phyloP scores from a whole-genome alignment of 352 stramenopile genomes.

The Thalassiosira sp. region DNA sequence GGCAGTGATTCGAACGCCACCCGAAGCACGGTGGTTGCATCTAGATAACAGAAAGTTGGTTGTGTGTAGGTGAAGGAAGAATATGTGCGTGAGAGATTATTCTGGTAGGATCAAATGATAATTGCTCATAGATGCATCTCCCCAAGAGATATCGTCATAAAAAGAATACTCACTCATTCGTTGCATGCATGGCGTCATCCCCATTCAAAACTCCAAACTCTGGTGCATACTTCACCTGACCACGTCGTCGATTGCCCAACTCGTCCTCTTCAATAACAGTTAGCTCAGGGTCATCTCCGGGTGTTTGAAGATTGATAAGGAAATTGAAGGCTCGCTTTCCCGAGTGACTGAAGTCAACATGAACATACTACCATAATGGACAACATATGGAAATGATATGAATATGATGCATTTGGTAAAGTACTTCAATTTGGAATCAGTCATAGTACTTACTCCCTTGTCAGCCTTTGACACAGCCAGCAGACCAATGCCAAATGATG shows the following conservation, averaged over 20 bases:
- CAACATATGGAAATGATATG: not conserved
- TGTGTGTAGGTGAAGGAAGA: constrained; percentile 2
- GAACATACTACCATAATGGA: constrained; percentile 4
- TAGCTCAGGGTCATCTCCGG: constrained; percentile 21
- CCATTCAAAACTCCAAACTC: constrained; percentile 29
- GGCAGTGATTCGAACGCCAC: constrained; percentile 21
- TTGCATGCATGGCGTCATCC: constrained; percentile 34
- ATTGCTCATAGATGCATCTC: too few species aligned
- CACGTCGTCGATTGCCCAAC: constrained; percentile 18
- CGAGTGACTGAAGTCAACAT: constrained; percentile 25
- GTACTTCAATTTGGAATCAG: too few species aligned
- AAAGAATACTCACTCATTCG: constrained; percentile 24
- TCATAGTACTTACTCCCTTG: constrained; percentile 14
- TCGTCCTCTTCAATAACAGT: constrained; percentile 26
- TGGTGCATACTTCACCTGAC: constrained; percentile 21
- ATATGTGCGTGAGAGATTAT: not conserved
- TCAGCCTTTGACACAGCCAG: constrained; percentile 21
- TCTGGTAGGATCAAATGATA: too few species aligned
- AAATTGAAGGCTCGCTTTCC: constrained; percentile 24
- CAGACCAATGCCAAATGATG: constrained; percentile 23
- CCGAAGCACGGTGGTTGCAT: constrained; percentile 19
- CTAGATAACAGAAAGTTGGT: not conserved
- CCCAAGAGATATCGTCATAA: too few species aligned
- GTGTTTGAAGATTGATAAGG: constrained; percentile 28
- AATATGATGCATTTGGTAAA: not conserved